Evolutionary conservation across 2,329 filamentous ascomycete genomes (phyloP), one percentile per base, ranked within the genome.

Genomic region (Colletotrichum kahawae): DNA sequence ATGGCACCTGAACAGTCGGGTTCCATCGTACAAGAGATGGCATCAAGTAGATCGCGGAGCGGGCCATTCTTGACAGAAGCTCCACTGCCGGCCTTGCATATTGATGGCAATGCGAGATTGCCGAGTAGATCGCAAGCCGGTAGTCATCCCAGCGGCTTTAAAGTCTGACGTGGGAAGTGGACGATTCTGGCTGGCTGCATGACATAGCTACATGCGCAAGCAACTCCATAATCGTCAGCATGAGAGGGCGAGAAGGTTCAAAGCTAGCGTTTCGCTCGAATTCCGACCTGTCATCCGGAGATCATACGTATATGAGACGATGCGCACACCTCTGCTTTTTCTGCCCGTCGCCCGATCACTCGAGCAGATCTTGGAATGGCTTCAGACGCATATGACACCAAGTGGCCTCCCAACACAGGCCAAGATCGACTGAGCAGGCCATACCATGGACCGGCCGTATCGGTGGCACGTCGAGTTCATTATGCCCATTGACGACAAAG

Each of bases 241-340:
- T 36, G 4, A 43, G 24, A 34, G 12, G n/a, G 43, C 14, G 16
- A 48, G 8, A 64, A 57, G 43, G 69, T 56, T 59, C 18, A 63
- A 38, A 16, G 62, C 56, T 72, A 31, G 56, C 31, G 62, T 75
- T 75, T 71, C 57, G 54, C 51, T 60, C 31, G 29, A 56, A 51
- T 73, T n/a, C n/a, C 14, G 13, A 51, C 31, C 62, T 71, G 62
- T 21, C 68, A 71, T 75, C 68, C 33, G 68, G 51, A 66, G 68
- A 67, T 71, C 72, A 67, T 67, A 67, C 71, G 13, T 16, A 16
- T 38, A 60, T 43, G 71, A 74, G 68, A 74, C 62, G 68, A 33
- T 13, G 27, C 24, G 27, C 24, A 36, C 24, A 29, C 5, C 4
- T 24, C 5, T 27, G 24, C 43, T 5, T 29, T 48, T 48, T 48